Conservation (phyloP, 2,329 filamentous ascomycete genomes). For the Leptographium wingfieldii region DNA sequence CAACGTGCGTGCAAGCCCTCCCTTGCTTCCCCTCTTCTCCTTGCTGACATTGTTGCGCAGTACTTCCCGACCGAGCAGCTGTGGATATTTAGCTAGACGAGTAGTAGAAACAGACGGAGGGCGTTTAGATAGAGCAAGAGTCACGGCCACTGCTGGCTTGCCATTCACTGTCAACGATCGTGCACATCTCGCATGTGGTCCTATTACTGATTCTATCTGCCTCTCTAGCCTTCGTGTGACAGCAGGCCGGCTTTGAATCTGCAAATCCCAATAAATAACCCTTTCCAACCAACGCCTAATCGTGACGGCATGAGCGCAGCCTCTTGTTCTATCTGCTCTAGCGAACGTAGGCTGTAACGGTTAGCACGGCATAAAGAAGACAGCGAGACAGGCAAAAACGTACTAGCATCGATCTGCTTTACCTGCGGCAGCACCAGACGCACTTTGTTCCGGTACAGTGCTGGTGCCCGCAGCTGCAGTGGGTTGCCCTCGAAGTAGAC, state of each 20-base stretch:
- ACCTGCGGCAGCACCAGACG: conserved; percentile 76
- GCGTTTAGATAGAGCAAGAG: neutral
- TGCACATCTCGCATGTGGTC: neutral
- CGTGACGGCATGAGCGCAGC: neutral
- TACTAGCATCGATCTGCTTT: conserved; percentile 92
- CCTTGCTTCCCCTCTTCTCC: neutral
- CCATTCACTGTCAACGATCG: neutral
- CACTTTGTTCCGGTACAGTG: conserved; percentile 89
- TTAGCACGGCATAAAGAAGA: neutral
- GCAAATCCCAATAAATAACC: neutral
- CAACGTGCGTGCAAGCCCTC: conserved; percentile 10
- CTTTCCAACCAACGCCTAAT: neutral
- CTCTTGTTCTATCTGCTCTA: neutral
- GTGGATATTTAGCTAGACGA: conserved; percentile 41
- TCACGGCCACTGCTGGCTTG: neutral
- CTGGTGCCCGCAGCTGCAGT: conserved; percentile 65
- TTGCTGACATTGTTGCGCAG: conserved; percentile 18
- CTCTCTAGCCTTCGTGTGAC: neutral
- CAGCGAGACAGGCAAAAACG: conserved; percentile 28
- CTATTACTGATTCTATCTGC: neutral
- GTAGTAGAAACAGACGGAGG: neutral
- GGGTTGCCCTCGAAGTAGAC: conserved; percentile 97
- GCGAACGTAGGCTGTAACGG: conserved; percentile 15
- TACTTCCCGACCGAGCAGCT: conserved; percentile 44
- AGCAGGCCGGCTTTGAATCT: neutral